Percentiles rank a stretch among this genome's conserved stretches.
Conservation (phyloP, 73 alveolate genomes). For the Paramecium caudatum region DNA sequence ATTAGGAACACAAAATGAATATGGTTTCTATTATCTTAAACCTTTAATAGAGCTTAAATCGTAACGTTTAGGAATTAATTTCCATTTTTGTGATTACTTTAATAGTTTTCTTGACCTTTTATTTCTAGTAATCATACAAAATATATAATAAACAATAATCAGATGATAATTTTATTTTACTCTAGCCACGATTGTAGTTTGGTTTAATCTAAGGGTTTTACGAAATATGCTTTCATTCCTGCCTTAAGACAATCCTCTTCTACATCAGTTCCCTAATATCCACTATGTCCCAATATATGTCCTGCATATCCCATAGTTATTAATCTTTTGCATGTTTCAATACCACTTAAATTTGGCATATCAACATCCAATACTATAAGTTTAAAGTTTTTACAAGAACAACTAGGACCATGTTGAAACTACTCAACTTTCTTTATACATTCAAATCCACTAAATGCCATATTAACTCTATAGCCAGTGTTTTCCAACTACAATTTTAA, state of each 20-base stretch:
- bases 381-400: slow-evolving; percentile 44
- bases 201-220: slow-evolving; percentile 1
- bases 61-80: not conserved
- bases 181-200: slow-evolving; percentile 47
- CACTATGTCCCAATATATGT: slow-evolving; percentile 58
- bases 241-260: slow-evolving; percentile 46
- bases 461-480: not conserved
- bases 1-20: not conserved
- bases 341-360: slow-evolving; percentile 35
- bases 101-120: slow-evolving; percentile 13
- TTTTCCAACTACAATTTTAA: not conserved
- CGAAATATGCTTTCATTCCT: slow-evolving; percentile 36
- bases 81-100: not conserved
- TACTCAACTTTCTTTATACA: slow-evolving; percentile 33
- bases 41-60: not conserved
- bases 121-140: slow-evolving; percentile 10
- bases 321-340: slow-evolving; percentile 27
- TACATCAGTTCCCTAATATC: slow-evolving; percentile 35
- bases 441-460: slow-evolving; percentile 59
- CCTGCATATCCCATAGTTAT: slow-evolving; percentile 9
- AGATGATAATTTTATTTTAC: slow-evolving; percentile 18
- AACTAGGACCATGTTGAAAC: slow-evolving; percentile 19
- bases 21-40: not conserved
- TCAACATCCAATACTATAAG: slow-evolving; percentile 35
- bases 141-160: slow-evolving; percentile 19